Conservation (phyloP, 495 filamentous ascomycete species). For the Lasiosphaeris hirsuta region DNA sequence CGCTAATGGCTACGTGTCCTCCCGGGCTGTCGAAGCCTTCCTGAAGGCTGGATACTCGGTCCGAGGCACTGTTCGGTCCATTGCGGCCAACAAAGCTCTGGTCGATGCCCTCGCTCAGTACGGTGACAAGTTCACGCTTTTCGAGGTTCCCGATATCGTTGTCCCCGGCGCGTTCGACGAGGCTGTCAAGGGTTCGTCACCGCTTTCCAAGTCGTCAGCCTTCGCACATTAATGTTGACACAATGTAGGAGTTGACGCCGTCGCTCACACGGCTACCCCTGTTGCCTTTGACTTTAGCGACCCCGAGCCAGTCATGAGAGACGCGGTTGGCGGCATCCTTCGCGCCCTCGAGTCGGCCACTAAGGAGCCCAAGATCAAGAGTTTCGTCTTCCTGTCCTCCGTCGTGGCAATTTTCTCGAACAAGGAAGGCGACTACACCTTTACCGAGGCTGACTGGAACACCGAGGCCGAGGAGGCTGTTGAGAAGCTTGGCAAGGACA, state of each 20-base stretch:
- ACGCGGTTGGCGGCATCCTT: conserved; percentile 67
- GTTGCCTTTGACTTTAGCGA: conserved; percentile 60
- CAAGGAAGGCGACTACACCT: conserved; percentile 19
- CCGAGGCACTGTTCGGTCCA: conserved; percentile 64
- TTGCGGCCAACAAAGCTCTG: conserved; percentile 59
- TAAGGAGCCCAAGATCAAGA: conserved; percentile 61
- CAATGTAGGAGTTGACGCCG: conserved; percentile 52
- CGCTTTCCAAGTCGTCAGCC: conserved; percentile 6
- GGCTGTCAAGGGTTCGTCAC: conserved; percentile 32
- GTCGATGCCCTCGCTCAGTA: conserved; percentile 49
- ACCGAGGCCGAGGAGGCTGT: conserved; percentile 27
- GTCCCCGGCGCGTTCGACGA: conserved; percentile 41
- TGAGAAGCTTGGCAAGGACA: conserved; percentile 24
- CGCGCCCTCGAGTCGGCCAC: conserved; percentile 66
- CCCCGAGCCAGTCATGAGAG: conserved; percentile 62
- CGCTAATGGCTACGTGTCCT: conserved; percentile 47
- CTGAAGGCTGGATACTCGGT: conserved; percentile 69
- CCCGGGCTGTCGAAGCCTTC: conserved; percentile 55
- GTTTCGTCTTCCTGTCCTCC: conserved; percentile 53
- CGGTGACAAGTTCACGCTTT: conserved; percentile 22
- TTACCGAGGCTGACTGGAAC: conserved; percentile 46
- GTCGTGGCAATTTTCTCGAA: conserved; percentile 31
- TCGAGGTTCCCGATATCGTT: conserved; percentile 43
- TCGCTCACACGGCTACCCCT: conserved; percentile 75
- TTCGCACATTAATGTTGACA: too few relatives aligned